Conservation (phyloP, 2,329 filamentous ascomycete species). For the Aspergillus arachidicola region DNA sequence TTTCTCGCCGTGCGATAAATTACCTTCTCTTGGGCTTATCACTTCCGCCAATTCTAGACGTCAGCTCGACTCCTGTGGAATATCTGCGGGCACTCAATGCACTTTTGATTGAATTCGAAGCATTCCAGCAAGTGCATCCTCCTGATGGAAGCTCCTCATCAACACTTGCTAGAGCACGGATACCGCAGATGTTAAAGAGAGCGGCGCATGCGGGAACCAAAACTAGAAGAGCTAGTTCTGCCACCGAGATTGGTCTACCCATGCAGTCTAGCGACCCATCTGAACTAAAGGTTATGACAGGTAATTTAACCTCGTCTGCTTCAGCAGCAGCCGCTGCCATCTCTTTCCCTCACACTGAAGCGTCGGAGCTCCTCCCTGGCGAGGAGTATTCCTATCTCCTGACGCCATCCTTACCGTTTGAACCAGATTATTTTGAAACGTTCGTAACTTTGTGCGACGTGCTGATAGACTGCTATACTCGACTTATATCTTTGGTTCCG, state of each 20-base stretch:
- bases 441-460: constrained; percentile 96
- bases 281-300: constrained; percentile 50
- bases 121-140: constrained; percentile 84
- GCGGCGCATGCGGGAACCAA: constrained; percentile 60
- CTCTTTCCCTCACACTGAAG: constrained; percentile 51
- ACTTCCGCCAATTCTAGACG: constrained; percentile 83
- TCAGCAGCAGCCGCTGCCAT: constrained; percentile 40
- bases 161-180: constrained; percentile 73
- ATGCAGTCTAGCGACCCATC: constrained; percentile 52
- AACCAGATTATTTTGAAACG: constrained; percentile 95
- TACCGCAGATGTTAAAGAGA: constrained; percentile 82
- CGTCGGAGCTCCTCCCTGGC: constrained; percentile 69
- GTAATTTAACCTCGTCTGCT: constrained; percentile 41
- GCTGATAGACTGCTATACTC: constrained; percentile 86
- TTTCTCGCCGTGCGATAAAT: constrained; percentile 88
- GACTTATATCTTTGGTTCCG: constrained; percentile 74
- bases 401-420: constrained; percentile 91
- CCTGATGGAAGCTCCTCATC: constrained; percentile 71
- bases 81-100: constrained; percentile 85
- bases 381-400: constrained; percentile 87
- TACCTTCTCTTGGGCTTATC: constrained; percentile 92
- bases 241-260: constrained; percentile 61
- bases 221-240: constrained; percentile 60
- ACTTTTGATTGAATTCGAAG: constrained; percentile 87
- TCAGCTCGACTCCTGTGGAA: constrained; percentile 76